Conservation (phyloP, 75 land plant species). For the Sequoia sempervirens region DNA sequence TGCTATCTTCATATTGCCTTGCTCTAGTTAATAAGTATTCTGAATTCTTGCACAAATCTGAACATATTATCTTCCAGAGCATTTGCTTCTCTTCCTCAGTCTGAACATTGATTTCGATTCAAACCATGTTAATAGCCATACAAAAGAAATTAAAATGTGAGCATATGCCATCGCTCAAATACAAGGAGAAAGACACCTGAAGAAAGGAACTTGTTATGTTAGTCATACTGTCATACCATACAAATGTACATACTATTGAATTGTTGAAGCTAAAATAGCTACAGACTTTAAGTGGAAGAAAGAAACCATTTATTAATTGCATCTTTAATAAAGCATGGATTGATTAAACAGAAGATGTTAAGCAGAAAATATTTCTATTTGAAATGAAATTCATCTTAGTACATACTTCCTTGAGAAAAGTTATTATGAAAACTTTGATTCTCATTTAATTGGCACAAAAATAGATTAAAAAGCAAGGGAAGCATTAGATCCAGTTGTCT, state of each 20-base stretch:
- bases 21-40: background rate
- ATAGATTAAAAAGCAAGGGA: background rate
- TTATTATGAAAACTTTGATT: background rate
- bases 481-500: background rate
- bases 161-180: background rate
- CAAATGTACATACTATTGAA: background rate
- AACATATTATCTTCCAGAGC: slow-evolving; percentile 1
- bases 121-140: background rate
- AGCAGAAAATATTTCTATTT: background rate
- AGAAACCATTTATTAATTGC: background rate
- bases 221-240: background rate
- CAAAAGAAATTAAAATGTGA: background rate
- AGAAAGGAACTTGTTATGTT: background rate
- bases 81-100: slow-evolving; percentile 1
- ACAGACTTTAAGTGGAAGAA: background rate
- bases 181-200: background rate
- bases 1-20: slow-evolving; percentile 3
- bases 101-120: background rate
- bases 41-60: slow-evolving; percentile 5
- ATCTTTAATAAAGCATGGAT: background rate
- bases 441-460: background rate
- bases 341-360: background rate
- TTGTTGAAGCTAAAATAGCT: background rate
- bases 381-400: background rate
- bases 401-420: background rate